Evolutionary conservation across 2,329 filamentous ascomycete species (phyloP), one percentile per base, ranked within the genome.

Genomic region (Hypoxylon sp.): DNA sequence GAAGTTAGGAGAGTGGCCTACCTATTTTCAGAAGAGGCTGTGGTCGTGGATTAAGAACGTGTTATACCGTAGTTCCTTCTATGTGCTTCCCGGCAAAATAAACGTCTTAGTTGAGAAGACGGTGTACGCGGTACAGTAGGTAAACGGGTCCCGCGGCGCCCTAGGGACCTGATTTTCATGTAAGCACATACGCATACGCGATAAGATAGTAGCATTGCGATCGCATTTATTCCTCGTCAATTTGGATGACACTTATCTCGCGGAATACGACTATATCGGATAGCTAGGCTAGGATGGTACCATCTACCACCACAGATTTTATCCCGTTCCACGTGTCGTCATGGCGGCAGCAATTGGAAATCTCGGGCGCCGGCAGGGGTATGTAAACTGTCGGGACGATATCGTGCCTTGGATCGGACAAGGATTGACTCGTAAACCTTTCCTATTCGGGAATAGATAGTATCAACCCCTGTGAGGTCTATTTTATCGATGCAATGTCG

Each of bases 361-460:
- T 48, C 33, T 31, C 24, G 13, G 24, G 39, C 39, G 24, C 19
- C 19, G 48, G 44, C 44, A 51, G 55, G 57, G 50, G 62, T 60
- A 46, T 60, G 19, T 31, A 57, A 26, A 19, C 44, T 26, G 42
- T 54, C 44, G 55, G 57, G 51, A 48, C 48, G 47, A 58, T 46
- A 53, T 44, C 19, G 19, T 33, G 24, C 26, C 29, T 44, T 47
- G 53, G 29, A 19, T 13, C 17, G 22, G 50, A 17, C 39, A 3
- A 14, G 26, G 54, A 17, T 35, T 10, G 11, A 3, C 26, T 60
- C 51, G 63, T 65, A 65, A 55, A 65, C 63, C 19, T 33, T 65
- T 55, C 63, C 44, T 29, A 19, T 65, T 65, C 22, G 13, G 63
- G 55, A 22, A 35, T 53, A 29, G 42, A 22, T 6, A 14, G 29